Evolutionary conservation across 345 rosid genomes (phyloP), one percentile per base, ranked within the genome.

Genomic region (Arabidopsis suecica): DNA sequence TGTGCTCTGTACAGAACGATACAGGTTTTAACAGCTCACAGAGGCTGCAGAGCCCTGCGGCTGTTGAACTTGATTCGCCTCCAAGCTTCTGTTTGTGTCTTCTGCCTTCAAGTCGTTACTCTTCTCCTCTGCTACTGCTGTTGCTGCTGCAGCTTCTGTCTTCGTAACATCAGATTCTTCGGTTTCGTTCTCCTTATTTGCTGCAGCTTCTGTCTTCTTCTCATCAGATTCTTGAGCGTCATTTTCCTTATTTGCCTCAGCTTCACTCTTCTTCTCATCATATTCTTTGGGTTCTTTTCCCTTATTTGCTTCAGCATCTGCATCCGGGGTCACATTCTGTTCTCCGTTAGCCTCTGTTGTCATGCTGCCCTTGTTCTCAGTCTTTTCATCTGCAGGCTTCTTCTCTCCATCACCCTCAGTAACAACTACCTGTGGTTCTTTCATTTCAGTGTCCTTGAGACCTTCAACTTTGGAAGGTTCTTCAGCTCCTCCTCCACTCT

Each of bases 41-140:
- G 80, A 64, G 1, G 80, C 80, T 45, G 71, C 71, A 37, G 72
- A 41, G 0, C 79, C 69, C 16, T 76, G 76, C 13, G 63, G 75
- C 65, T 61, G 71, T 23, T 70, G 67, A 38, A 56, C 76, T 56
- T 63, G 66, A 57, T 65, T 77, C 68, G 61, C 68, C 55, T 77
- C 76, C 41, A 72, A 4, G 71, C 67, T 33, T 71, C 65, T 57
- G 60, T 56, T 57, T 9, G 76, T 14, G 47, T 48, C 76, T 28
- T 71, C 80, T 22, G 67, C 76, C 54, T 71, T 71, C 45, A 53
- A 28, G 69, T 51, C 69, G 32, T 42, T 61, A 8, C 57, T 51
- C 10, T 71, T 55, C 60, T 77, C 75, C 75, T 61, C 80, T 5
- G 61, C 34, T 16, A 51, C 75, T 14, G 48, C 20, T 44, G 41